phyloP scores from a whole-genome alignment of 2,329 filamentous ascomycete species.

The Aspergillus sp. region DNA sequence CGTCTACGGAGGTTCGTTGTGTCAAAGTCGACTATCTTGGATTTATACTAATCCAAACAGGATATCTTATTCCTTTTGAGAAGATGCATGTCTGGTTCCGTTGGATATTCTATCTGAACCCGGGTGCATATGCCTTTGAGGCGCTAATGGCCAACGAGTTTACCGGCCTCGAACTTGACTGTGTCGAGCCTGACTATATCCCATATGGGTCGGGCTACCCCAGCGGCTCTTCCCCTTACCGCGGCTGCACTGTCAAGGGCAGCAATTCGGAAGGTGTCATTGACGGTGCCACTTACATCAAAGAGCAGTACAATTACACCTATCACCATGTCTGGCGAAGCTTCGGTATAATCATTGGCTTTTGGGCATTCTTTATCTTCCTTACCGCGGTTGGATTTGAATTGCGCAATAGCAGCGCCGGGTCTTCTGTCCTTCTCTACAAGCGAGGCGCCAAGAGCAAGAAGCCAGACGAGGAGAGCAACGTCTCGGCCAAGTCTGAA shows the following conservation, averaged over 20 bases:
- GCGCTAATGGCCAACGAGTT: conserved; percentile 71
- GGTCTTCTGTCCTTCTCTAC: conserved; percentile 36
- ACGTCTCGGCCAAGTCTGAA: neutral
- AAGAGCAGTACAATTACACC: conserved; percentile 56
- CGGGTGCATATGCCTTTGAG: conserved; percentile 68
- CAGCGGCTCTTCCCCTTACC: conserved; percentile 20
- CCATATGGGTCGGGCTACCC: conserved; percentile 48
- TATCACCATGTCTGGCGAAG: conserved; percentile 65
- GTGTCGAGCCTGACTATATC: conserved; percentile 52
- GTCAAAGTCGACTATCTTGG: neutral
- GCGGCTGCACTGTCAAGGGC: conserved; percentile 36
- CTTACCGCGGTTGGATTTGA: conserved; percentile 77
- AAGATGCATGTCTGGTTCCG: conserved; percentile 64
- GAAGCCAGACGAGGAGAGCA: conserved; percentile 5
- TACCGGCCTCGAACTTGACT: conserved; percentile 55
- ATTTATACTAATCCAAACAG: conserved; percentile 25
- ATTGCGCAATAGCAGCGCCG: conserved; percentile 42
- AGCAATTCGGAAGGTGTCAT: conserved; percentile 40
- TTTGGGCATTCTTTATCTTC: conserved; percentile 74
- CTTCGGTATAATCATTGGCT: conserved; percentile 72
- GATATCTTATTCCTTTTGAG: conserved; percentile 62
- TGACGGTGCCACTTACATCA: conserved; percentile 56
- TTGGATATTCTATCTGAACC: conserved; percentile 65
- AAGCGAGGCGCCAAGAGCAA: conserved; percentile 34
- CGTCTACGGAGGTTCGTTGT: conserved; percentile 50